Evolutionary conservation across 164 flowering plant genomes (phyloP).

Genomic region (Piper betle): DNA sequence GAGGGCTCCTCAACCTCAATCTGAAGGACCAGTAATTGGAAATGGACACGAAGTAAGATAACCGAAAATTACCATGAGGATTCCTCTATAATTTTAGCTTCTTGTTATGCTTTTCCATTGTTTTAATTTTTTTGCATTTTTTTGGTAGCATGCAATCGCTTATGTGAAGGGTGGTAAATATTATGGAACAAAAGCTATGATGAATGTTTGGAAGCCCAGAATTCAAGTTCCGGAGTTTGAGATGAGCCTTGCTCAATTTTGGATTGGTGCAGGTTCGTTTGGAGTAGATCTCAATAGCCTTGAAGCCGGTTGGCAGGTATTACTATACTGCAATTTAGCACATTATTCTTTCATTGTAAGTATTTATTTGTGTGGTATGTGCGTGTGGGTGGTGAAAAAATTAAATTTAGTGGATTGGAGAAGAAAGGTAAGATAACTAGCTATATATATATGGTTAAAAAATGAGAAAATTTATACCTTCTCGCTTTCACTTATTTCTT

Average conservation of each 20-base stretch:
- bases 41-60: slow-evolving; percentile 82
- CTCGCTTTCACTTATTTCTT: no score
- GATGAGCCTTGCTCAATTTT: slow-evolving; percentile 92
- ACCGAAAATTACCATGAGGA: neutral
- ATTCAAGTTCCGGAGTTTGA: slow-evolving; percentile 81
- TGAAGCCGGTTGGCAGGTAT: slow-evolving; percentile 98
- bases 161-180: slow-evolving; percentile 84
- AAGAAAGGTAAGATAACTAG: no score
- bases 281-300: slow-evolving; percentile 93
- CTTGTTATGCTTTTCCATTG: no score
- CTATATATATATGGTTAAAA: no score
- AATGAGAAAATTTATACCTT: no score
- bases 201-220: slow-evolving; percentile 88
- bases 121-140: neutral
- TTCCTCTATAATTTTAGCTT: neutral
- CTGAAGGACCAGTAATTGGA: slow-evolving; percentile 75
- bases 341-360: no score
- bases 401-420: no score
- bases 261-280: slow-evolving; percentile 81
- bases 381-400: no score
- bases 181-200: slow-evolving; percentile 96
- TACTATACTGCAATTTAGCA: neutral
- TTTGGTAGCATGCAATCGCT: slow-evolving; percentile 77
- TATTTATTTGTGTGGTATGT: no score
- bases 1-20: slow-evolving; percentile 59